Conservation (phyloP, 345 rosid genomes). For the Odontarrhena argentea region DNA sequence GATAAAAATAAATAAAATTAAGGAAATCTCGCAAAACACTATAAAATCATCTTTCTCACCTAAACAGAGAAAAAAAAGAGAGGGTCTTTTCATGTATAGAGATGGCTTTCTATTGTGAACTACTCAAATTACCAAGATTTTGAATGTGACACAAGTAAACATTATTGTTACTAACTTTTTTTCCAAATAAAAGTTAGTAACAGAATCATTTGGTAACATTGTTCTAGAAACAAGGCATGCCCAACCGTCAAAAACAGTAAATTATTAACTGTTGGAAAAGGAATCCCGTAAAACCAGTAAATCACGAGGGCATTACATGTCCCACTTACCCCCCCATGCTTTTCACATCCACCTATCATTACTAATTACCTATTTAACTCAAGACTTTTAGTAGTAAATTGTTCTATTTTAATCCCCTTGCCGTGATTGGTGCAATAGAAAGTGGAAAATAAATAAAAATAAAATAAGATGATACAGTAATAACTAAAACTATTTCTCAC, state of each 20-base stretch:
- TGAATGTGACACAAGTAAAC: background rate
- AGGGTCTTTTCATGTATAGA: no score
- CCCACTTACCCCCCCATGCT: slow-evolving; percentile 32
- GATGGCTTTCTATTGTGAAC: no score
- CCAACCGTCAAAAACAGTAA: slow-evolving; percentile 27
- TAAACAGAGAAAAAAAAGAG: no score
- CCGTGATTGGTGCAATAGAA: slow-evolving; percentile 40
- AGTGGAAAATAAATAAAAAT: background rate
- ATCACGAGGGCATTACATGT: slow-evolving; percentile 35
- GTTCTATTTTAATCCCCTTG: slow-evolving; percentile 12
- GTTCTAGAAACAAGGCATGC: slow-evolving; percentile 21
- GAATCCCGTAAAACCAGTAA: slow-evolving; percentile 39
- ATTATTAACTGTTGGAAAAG: background rate
- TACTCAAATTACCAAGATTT: no score
- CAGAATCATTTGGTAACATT: slow-evolving; percentile 16
- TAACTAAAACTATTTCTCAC: slow-evolving; percentile 1
- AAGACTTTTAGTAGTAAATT: slow-evolving; percentile 21
- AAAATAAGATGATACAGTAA: background rate
- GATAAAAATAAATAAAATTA: no score
- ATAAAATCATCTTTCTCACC: no score
- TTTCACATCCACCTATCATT: slow-evolving; percentile 39
- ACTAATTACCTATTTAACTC: slow-evolving; percentile 25
- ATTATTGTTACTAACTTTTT: background rate
- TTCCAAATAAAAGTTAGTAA: background rate
- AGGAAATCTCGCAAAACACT: no score